phyloP scores from a whole-genome alignment of 768 basidiomycete species.

The Pleurotus pulmonarius region DNA sequence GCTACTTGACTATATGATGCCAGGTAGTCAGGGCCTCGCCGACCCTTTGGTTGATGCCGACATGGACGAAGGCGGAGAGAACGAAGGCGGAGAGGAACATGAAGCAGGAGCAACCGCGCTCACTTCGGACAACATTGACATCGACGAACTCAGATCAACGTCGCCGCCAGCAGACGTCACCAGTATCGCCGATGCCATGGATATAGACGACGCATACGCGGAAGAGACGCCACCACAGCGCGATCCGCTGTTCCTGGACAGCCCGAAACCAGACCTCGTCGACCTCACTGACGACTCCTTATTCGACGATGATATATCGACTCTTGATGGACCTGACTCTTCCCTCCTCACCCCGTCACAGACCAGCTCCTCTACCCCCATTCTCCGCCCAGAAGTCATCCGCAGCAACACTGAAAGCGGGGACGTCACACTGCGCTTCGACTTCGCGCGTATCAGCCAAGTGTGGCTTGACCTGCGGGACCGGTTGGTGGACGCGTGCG shows the following conservation, averaged over 20 bases:
- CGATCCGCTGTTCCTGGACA: not conserved
- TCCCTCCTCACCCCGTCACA: not conserved
- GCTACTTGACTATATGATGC: not conserved
- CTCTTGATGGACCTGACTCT: slow-evolving; percentile 10
- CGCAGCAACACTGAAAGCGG: slow-evolving; percentile 18
- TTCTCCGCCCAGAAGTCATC: slow-evolving; percentile 38
- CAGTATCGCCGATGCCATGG: slow-evolving; percentile 2
- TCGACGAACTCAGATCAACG: too few relatives aligned
- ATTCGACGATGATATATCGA: slow-evolving; percentile 2
- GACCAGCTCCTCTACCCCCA: slow-evolving; percentile 13
- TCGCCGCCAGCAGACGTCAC: too few relatives aligned
- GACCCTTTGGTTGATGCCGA: slow-evolving; percentile 12
- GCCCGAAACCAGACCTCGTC: slow-evolving; percentile 16
- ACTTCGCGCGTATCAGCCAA: slow-evolving; percentile 24
- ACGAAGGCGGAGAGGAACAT: slow-evolving; percentile 10
- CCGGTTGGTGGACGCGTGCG: not conserved
- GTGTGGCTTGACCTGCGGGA: slow-evolving; percentile 16
- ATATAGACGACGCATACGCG: not conserved
- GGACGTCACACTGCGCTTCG: slow-evolving; percentile 29
- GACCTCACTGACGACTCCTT: slow-evolving; percentile 14
- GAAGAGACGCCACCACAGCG: too few relatives aligned
- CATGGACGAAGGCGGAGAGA: slow-evolving; percentile 17
- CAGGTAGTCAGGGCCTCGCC: not conserved
- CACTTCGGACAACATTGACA: too few relatives aligned
- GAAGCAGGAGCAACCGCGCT: too few relatives aligned